Evolutionary conservation across 2,329 filamentous ascomycete species (phyloP).

Genomic region (Fragosphaeria purpurea): DNA sequence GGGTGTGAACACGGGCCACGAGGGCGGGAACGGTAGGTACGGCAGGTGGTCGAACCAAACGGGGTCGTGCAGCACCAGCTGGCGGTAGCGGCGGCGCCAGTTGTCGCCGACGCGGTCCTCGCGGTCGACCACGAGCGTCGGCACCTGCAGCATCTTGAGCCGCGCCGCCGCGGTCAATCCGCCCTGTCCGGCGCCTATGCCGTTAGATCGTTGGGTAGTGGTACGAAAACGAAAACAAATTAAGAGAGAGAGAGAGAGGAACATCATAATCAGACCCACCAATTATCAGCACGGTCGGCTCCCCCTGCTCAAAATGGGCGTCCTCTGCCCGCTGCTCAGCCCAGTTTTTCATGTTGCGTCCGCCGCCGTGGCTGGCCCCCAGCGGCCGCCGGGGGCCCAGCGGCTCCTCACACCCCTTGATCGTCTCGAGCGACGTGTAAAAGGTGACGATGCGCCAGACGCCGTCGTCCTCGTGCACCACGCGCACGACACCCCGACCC

Average conservation of each 20-base stretch:
- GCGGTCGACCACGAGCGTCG: slow-evolving; percentile 47
- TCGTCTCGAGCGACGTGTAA: slow-evolving; percentile 46
- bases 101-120: slow-evolving; percentile 52
- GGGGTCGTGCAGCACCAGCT: slow-evolving; percentile 59
- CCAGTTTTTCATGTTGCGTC: slow-evolving; percentile 48
- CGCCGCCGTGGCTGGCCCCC: slow-evolving; percentile 47
- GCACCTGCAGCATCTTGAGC: slow-evolving; percentile 47
- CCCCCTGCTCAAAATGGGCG: slow-evolving; percentile 34
- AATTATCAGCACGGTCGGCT: slow-evolving; percentile 52
- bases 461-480: slow-evolving; percentile 31
- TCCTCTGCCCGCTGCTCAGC: slow-evolving; percentile 40
- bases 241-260: too few species aligned
- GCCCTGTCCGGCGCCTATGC: slow-evolving; percentile 46
- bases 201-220: slow-evolving; percentile 5
- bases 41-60: slow-evolving; percentile 54
- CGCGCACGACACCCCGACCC: slow-evolving; percentile 45
- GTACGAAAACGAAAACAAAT: too few species aligned
- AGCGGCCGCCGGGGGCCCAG: slow-evolving; percentile 35
- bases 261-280: slow-evolving; percentile 30
- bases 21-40: slow-evolving; percentile 52
- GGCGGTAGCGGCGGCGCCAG: slow-evolving; percentile 53
- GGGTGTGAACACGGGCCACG: slow-evolving; percentile 61
- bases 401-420: slow-evolving; percentile 45
- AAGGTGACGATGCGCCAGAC: slow-evolving; percentile 55
- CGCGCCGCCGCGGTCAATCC: slow-evolving; percentile 49